phyloP scores from a whole-genome alignment of 1,284 basidiomycete genomes.

The Xerocomus amazonicus region DNA sequence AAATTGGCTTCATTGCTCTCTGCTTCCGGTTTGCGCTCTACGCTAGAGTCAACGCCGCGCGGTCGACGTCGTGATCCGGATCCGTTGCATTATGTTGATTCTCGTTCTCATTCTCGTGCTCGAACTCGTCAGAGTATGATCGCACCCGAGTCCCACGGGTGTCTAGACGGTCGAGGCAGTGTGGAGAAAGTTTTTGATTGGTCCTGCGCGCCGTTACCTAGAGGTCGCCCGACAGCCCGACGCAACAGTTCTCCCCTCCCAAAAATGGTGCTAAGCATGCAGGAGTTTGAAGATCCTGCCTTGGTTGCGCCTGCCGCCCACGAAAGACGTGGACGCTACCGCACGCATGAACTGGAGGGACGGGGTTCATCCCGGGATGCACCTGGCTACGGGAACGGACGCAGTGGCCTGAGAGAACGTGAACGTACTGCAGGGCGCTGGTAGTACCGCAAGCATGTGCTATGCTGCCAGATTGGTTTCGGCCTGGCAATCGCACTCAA shows the following conservation, averaged over 20 bases:
- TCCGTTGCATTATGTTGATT: slow-evolving; percentile 36
- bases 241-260: slow-evolving; percentile 52
- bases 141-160: slow-evolving; percentile 19
- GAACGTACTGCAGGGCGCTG: slow-evolving; percentile 39
- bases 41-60: slow-evolving; percentile 42
- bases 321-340: slow-evolving; percentile 44
- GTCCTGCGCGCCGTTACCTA: slow-evolving; percentile 34
- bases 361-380: slow-evolving; percentile 37
- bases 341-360: slow-evolving; percentile 46
- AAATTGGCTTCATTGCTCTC: slow-evolving; percentile 40
- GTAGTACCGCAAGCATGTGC: slow-evolving; percentile 16
- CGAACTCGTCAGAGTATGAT: slow-evolving; percentile 21
- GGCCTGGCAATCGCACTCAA: slow-evolving; percentile 7
- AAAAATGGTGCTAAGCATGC: slow-evolving; percentile 37
- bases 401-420: slow-evolving; percentile 54
- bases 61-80: slow-evolving; percentile 46
- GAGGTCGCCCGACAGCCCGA: slow-evolving; percentile 45
- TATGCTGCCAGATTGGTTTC: neutral
- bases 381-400: slow-evolving; percentile 53
- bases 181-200: slow-evolving; percentile 39
- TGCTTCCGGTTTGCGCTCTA: slow-evolving; percentile 29
- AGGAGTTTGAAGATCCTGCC: slow-evolving; percentile 34
- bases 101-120: slow-evolving; percentile 34
- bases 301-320: slow-evolving; percentile 22
- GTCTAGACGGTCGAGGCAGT: slow-evolving; percentile 33